A percentile compares a stretch with the other conserved stretches of the same genome.
phyloP scores from a whole-genome alignment of 78 protist genomes.

The Chrysochromulina parva region DNA sequence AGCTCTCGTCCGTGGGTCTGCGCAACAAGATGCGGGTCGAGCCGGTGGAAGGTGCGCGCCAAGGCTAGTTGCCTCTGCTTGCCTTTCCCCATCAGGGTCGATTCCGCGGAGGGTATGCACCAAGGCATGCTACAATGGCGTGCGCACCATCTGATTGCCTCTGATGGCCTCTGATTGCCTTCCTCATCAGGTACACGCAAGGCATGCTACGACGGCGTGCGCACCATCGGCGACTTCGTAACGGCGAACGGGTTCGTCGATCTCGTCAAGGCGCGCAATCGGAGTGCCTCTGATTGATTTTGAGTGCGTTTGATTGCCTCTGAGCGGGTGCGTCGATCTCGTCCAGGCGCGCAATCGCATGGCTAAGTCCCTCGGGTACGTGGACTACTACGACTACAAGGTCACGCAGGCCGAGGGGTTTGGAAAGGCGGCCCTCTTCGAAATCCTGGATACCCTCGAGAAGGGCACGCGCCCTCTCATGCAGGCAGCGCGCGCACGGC shows the following conservation, averaged over 20 bases:
- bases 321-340: conserved; percentile 7
- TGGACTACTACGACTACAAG: conserved; percentile 60
- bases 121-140: too few relatives aligned
- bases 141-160: background rate
- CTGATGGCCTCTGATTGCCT: too few relatives aligned
- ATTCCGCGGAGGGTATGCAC: too few relatives aligned
- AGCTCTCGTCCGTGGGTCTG: conserved; percentile 35
- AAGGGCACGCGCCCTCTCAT: conserved; percentile 5
- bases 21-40: conserved; percentile 30
- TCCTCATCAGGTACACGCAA: background rate
- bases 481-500: background rate
- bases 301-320: background rate
- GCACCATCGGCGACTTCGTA: conserved; percentile 36
- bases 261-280: conserved; percentile 12
- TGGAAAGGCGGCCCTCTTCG: conserved; percentile 35
- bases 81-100: too few relatives aligned
- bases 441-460: conserved; percentile 36
- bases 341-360: conserved; percentile 3
- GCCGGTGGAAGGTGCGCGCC: background rate
- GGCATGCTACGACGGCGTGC: conserved; percentile 53
- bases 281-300: background rate
- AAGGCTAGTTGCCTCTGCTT: background rate
- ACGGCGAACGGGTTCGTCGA: conserved; percentile 11
- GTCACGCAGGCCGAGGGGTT: conserved; percentile 44
- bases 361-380: conserved; percentile 42